A percentile compares a stretch with the other conserved stretches of the same genome.
Conservation (phyloP, 1,139 yeast genomes). For the Meyerozyma guilliermondii region DNA sequence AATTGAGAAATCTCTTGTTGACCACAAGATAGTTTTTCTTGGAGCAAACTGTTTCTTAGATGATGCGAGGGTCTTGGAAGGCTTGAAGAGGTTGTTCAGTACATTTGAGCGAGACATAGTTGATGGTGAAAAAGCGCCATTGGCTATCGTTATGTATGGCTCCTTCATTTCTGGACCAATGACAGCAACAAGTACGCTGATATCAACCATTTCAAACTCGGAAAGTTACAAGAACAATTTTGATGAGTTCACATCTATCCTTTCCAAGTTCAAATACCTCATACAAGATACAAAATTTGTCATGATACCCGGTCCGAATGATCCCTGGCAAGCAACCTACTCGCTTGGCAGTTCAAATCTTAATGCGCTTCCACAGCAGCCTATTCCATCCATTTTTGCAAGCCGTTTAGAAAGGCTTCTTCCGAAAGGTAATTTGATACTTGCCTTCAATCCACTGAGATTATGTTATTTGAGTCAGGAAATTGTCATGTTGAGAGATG, state of each 20-base stretch:
- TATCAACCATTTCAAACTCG: slow-evolving; percentile 39
- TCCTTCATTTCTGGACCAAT: slow-evolving; percentile 70
- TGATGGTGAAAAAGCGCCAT: slow-evolving; percentile 44
- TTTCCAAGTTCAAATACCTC: slow-evolving; percentile 30
- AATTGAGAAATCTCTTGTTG: slow-evolving; percentile 50
- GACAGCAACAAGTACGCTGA: slow-evolving; percentile 38
- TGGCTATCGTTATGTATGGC: slow-evolving; percentile 43
- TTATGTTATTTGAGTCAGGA: slow-evolving; percentile 81
- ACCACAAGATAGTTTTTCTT: slow-evolving; percentile 59
- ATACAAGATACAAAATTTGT: slow-evolving; percentile 42
- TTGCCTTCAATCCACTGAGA: slow-evolving; percentile 76
- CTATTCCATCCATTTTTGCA: slow-evolving; percentile 68
- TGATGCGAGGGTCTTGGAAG: slow-evolving; percentile 13
- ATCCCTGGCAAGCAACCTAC: slow-evolving; percentile 83
- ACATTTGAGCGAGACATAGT: slow-evolving; percentile 10
- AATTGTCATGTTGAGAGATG: slow-evolving; percentile 68
- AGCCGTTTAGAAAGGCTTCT: slow-evolving; percentile 60
- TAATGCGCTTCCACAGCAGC: slow-evolving; percentile 61
- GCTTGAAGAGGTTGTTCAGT: slow-evolving; percentile 10
- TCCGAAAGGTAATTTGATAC: slow-evolving; percentile 47
- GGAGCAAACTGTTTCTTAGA: slow-evolving; percentile 76
- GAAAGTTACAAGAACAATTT: slow-evolving; percentile 65
- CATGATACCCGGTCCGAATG: slow-evolving; percentile 84
- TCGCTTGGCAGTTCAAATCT: slow-evolving; percentile 61
- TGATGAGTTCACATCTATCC: slow-evolving; percentile 62